These are phyloP conservation scores for Pseudozyma pruni DNA, from an alignment of 1,284 basidiomycete genomes.

Conservation along the genomic window DNA sequence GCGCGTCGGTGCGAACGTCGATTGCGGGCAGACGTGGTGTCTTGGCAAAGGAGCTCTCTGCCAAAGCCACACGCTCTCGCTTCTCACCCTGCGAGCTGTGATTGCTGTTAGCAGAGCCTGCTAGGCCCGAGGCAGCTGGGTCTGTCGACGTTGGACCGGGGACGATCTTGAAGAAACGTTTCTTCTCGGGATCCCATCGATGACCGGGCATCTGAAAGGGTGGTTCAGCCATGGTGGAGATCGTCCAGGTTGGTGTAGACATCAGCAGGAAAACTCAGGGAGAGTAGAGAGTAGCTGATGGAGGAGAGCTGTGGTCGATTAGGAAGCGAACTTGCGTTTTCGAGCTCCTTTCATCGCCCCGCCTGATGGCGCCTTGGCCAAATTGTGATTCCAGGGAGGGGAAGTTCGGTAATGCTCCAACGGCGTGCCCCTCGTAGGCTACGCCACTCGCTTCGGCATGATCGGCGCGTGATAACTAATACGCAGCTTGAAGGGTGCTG, in stretches of 20 bases:
- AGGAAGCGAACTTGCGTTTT: no score
- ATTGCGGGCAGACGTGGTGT: constrained; percentile 16
- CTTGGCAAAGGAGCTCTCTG: neutral
- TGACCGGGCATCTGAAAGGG: constrained; percentile 47
- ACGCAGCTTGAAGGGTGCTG: no score
- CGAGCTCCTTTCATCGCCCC: no score
- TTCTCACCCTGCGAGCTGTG: neutral
- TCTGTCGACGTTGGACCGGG: constrained; percentile 13
- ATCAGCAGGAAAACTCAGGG: neutral
- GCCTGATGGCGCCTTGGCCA: no score
- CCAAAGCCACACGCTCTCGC: neutral
- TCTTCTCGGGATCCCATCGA: constrained; percentile 39
- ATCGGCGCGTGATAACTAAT: no score
- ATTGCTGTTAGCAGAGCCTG: neutral
- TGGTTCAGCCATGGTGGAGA: constrained; percentile 25
- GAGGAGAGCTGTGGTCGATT: no score
- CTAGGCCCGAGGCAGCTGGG: neutral
- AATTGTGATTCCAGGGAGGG: no score
- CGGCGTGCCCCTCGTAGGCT: no score
- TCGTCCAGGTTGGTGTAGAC: no score
- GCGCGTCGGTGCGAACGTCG: neutral
- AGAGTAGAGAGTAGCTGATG: no score
- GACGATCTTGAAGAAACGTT: constrained; percentile 46
- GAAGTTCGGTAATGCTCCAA: no score
- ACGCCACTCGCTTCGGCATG: no score